Percentiles rank a stretch among this genome's conserved stretches.
These are phyloP conservation scores for Tetracentron sinense DNA, from an alignment of 164 flowering plant species.

Conservation along the genomic window DNA sequence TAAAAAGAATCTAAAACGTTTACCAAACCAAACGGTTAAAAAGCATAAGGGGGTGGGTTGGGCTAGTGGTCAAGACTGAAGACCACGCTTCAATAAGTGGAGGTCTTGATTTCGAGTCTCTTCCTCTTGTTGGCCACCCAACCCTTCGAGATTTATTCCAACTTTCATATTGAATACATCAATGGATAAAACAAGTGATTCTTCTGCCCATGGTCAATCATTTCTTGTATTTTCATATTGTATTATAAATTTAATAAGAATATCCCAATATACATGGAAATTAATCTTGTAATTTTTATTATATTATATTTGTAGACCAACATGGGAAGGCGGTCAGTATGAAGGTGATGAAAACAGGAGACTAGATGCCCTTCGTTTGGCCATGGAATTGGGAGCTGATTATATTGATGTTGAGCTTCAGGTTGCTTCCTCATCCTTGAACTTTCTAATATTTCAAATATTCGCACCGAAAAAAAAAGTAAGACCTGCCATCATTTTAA, in stretches of 20 bases:
- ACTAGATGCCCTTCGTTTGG: constrained; percentile 54
- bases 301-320: constrained; percentile 43
- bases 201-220: too few relatives aligned
- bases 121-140: too few relatives aligned
- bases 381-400: constrained; percentile 86
- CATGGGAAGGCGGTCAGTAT: constrained; percentile 87
- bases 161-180: too few relatives aligned
- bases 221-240: not conserved
- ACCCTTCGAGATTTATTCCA: too few relatives aligned
- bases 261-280: not conserved
- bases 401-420: constrained; percentile 80
- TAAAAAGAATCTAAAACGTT: too few relatives aligned
- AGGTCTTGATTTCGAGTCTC: too few relatives aligned
- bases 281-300: not conserved
- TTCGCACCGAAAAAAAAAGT: too few relatives aligned
- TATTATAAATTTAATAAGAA: not conserved
- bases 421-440: constrained; percentile 34
- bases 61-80: too few relatives aligned
- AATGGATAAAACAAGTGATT: too few relatives aligned
- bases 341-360: constrained; percentile 72
- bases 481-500: not conserved
- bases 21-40: too few relatives aligned
- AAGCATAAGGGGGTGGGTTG: too few relatives aligned
- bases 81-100: too few relatives aligned
- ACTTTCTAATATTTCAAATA: not conserved